Base-by-base conservation (phyloP, 768 basidiomycete species). In the Phlebiopsis flavidoalba region DNA sequence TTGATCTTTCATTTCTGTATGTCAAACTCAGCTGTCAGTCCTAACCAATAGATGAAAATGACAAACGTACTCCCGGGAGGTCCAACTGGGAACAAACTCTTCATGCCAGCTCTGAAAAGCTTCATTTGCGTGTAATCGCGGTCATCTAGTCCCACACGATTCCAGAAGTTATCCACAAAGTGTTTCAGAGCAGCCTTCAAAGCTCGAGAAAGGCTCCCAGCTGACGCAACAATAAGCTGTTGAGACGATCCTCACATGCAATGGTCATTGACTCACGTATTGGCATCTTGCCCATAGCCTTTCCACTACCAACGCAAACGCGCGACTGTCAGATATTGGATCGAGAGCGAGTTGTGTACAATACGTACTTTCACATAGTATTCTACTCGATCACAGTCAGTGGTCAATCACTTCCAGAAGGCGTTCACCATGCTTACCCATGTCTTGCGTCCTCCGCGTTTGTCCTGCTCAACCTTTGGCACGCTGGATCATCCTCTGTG, bases 171-270 rank as follows among this genome's bases (percentile, higher is more conserved):
- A 15, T 72, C 66, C 8, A 79, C 40, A 15, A 88, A 75, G 53
- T 84, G 76, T 63, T n/a, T 85, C 81, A 0, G 87, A 86, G 10
- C n/a, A n/a, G n/a, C 76, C 79, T 15, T 68, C 69, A 61, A 90
- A 88, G 8, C 85, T 86, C 55, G 81, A 75, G 8, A 74, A 69
- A 8, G 88, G 87, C 64, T 90, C 88, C 87, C 87, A 89, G 10
- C 88, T 89, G 14, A 12, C n/a, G n/a, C n/a, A 22, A 19, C 19
- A n/a, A 19, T 43, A 63, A 53, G 48, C 5, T 56, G 12, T 56
- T 26, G 57, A 14, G 17, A 21, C 26, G 26, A 31, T 31, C 26
- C 26, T 31, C 37, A 24, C 57, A 36, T 58, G 33, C 59, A 37
- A 53, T 48, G 14, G 12, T 19, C 22, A 6, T 3, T 5, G 8